Evolutionary conservation across 2,329 filamentous ascomycete genomes (phyloP), one percentile per base, ranked within the genome.

Genomic region (Trichoderma oligosporum): DNA sequence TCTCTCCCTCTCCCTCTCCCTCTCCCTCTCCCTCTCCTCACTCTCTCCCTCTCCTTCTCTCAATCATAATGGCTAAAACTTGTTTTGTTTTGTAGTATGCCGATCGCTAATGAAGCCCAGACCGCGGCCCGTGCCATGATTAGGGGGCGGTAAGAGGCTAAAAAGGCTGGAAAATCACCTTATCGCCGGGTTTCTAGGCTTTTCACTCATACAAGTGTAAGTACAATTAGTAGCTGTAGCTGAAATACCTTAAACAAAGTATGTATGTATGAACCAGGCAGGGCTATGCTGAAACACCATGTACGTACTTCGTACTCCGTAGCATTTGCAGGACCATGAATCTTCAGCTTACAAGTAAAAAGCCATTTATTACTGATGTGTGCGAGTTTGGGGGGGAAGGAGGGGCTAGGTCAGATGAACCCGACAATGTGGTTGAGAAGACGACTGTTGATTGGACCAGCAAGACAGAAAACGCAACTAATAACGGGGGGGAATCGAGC

Each of bases 391-490:
- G 31, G 53, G 41, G 52, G 42, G 52, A 55, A 16, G 49, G 36
- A 35, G 39, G 41, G 53, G 31, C 18, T 24, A 14, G 36, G 20
- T 24, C 18, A 38, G 7, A 7, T 22, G 49, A 53, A 53, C 53
- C 53, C 53, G 53, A 56, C 53, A 56, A 56, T 47, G 44, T 48
- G 53, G 53, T 56, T 48, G 53, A 56, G 53, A 48, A 31, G 36
- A 8, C 25, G 18, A 9, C 33, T 25, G 35, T 31, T 56, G 53
- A 56, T 56, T 56, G 53, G 53, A 39, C 53, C 24, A 36, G 25
- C 36, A 18, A 48, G 20, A 48, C 42, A 33, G 45, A 56, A 56
- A 33, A 47, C 27, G 53, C 53, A 48, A 36, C 45, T 31, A 56
- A 52, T 38, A 41, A 29, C 35, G 35, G 51, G 27, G 51, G 27